These are phyloP conservation scores for Oryza longistaminata DNA, from an alignment of 176 grass and related monocot genomes.

Conservation along the genomic window DNA sequence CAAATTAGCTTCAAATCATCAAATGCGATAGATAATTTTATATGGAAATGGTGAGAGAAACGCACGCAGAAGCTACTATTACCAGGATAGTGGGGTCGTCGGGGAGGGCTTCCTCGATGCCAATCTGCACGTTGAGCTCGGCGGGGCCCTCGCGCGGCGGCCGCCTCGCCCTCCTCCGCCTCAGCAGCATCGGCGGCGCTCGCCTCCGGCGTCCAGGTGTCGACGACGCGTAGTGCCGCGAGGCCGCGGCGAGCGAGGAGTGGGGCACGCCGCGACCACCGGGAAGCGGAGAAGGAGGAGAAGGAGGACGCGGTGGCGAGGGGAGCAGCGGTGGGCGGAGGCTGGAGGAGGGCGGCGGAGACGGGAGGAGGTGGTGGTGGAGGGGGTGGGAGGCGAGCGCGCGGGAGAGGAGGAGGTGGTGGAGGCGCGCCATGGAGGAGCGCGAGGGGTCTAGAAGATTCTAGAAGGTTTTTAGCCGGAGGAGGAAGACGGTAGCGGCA, in stretches of 20 bases:
- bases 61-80: background rate
- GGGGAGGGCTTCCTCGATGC: slow-evolving; percentile 71
- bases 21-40: background rate
- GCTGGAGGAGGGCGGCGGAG: background rate
- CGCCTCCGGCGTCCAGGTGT: slow-evolving; percentile 26
- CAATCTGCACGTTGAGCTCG: slow-evolving; percentile 76
- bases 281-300: background rate
- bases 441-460: slow-evolving; percentile 32
- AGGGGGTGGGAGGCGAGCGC: slow-evolving; percentile 29
- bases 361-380: slow-evolving; percentile 8
- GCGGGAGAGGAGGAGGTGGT: slow-evolving; percentile 41
- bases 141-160: slow-evolving; percentile 42
- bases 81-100: slow-evolving; percentile 69
- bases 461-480: slow-evolving; percentile 12
- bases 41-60: background rate
- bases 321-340: background rate
- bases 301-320: background rate
- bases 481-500: background rate
- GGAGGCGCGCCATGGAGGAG: slow-evolving; percentile 50
- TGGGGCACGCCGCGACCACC: background rate
- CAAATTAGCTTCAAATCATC: slow-evolving; percentile 21
- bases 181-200: slow-evolving; percentile 32
- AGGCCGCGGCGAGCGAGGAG: slow-evolving; percentile 19
- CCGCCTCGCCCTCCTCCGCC: slow-evolving; percentile 32
- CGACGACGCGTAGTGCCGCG: slow-evolving; percentile 23